These are phyloP conservation scores for Camelina hispida DNA, from an alignment of 345 rosid genomes.

Conservation along the genomic window DNA sequence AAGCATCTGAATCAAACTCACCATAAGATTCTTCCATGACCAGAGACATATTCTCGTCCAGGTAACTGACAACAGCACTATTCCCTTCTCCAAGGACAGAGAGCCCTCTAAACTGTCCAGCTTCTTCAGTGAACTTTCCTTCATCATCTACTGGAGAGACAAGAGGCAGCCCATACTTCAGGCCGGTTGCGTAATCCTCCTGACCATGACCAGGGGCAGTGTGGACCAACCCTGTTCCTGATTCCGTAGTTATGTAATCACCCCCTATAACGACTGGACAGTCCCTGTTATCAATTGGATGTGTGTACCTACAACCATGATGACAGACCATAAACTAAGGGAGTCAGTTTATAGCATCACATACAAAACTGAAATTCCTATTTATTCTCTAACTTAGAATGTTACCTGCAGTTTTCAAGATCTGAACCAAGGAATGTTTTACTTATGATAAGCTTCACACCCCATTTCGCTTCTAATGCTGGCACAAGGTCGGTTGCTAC, in stretches of 20 bases:
- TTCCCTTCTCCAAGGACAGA: constrained; percentile 95
- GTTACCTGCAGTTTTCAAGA: constrained; percentile 93
- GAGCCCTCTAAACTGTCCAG: constrained; percentile 83
- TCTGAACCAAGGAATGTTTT: constrained; percentile 75
- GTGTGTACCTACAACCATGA: constrained; percentile 71
- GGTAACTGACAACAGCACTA: constrained; percentile 71
- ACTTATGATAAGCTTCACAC: constrained; percentile 63
- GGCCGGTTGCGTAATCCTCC: constrained; percentile 89
- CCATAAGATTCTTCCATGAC: constrained; percentile 92
- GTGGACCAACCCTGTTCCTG: constrained; percentile 98
- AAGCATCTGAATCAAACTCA: constrained; percentile 46
- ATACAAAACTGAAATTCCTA: constrained; percentile 26
- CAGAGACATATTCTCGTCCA: constrained; percentile 71
- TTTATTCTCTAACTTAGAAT: constrained; percentile 17
- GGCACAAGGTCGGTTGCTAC: constrained; percentile 90
- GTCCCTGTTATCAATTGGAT: constrained; percentile 70
- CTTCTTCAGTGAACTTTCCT: constrained; percentile 93
- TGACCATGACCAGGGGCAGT: constrained; percentile 99
- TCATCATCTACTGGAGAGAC: constrained; percentile 88
- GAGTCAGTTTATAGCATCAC: constrained; percentile 1
- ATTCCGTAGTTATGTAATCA: constrained; percentile 96
- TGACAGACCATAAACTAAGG: constrained; percentile 32
- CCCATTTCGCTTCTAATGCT: constrained; percentile 82
- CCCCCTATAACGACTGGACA: constrained; percentile 93
- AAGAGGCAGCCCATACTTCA: constrained; percentile 84